Conservation (phyloP, 148 eudicot species). For the Spergularia marina region DNA sequence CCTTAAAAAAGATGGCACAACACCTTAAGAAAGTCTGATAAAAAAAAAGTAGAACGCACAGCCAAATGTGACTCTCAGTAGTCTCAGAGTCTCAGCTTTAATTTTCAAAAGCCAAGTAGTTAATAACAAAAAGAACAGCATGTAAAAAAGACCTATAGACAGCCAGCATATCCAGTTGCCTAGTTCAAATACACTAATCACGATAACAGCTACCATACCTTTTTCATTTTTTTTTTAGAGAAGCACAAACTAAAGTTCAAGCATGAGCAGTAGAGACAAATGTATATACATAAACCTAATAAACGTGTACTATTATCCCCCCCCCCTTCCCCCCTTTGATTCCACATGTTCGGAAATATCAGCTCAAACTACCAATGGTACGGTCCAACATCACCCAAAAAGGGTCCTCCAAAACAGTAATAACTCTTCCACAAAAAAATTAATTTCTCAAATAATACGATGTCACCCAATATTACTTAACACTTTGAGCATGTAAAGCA, state of each 20-base stretch:
- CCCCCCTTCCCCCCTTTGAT: no score
- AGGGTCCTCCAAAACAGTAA: neutral
- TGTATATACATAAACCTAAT: neutral
- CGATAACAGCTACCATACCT: no score
- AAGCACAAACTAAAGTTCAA: neutral
- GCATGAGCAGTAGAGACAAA: neutral
- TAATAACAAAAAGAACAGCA: no score
- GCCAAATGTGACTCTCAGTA: no score
- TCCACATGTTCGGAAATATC: neutral
- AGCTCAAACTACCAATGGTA: neutral
- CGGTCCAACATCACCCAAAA: neutral
- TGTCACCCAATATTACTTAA: conserved; percentile 9
- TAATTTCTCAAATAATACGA: neutral
- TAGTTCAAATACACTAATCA: neutral
- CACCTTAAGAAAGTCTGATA: no score
- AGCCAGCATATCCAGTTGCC: no score
- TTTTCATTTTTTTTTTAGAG: neutral
- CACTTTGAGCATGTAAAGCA: neutral
- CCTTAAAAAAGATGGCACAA: no score
- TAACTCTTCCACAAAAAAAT: neutral
- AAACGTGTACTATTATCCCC: neutral
- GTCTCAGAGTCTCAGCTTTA: no score
- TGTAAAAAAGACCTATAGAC: no score
- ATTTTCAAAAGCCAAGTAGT: no score
- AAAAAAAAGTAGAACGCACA: no score